Conservation (phyloP, 1,139 yeast genomes). For the Suhomyces chickasaworum region DNA sequence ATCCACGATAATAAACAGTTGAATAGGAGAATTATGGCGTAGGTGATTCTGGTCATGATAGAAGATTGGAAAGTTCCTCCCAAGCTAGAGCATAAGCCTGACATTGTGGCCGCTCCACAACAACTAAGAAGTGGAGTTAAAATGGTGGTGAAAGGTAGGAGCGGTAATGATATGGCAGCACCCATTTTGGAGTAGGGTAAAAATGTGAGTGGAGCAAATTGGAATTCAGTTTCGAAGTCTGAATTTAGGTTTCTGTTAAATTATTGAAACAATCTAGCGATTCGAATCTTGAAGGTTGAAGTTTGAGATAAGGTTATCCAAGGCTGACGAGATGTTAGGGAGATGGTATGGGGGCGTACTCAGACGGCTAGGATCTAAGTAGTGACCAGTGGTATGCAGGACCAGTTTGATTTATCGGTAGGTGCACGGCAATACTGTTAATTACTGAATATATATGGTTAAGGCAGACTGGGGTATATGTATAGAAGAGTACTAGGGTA, state of each 20-base stretch:
- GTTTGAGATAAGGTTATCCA: neutral
- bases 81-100: slow-evolving; percentile 64
- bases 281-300: too few species aligned
- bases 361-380: too few species aligned
- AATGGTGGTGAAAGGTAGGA: slow-evolving; percentile 64
- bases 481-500: too few species aligned
- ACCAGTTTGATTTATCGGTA: too few species aligned
- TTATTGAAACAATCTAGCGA: too few species aligned
- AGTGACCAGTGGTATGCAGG: too few species aligned
- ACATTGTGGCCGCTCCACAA: slow-evolving; percentile 81
- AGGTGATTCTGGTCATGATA: slow-evolving; percentile 68
- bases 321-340: neutral
- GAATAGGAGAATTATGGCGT: slow-evolving; percentile 74
- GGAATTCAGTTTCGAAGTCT: too few species aligned
- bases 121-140: slow-evolving; percentile 81
- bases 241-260: too few species aligned
- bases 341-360: neutral
- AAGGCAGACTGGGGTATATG: too few species aligned
- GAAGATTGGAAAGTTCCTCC: slow-evolving; percentile 67
- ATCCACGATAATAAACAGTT: slow-evolving; percentile 91
- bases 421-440: too few species aligned
- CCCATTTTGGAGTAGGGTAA: slow-evolving; percentile 58
- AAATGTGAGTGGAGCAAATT: too few species aligned
- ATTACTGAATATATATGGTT: too few species aligned
- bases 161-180: slow-evolving; percentile 73